Base-by-base conservation (phyloP, 805 yeast genomes). In the Zygoascus ofunaensis region DNA sequence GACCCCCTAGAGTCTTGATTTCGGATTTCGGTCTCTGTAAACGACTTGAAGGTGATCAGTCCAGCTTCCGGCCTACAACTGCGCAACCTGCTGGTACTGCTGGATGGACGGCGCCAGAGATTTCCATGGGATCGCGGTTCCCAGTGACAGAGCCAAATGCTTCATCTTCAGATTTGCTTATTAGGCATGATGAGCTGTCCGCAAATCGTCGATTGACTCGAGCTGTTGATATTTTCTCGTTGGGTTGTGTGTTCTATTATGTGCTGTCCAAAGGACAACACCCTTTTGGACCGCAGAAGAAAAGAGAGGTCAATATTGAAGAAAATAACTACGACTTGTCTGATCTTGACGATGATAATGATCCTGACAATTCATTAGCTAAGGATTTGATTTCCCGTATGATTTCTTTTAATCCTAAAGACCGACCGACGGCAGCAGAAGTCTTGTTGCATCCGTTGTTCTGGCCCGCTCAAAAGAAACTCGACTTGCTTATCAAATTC, bases 51-150 rank as follows among this genome's bases (percentile, higher is more conserved):
- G 77, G 80, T 14, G 97, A 87, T 54, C 96, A 92, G 62, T 83
- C 95, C 1, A 85, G 95, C 1, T 90, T 90, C 62, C 74, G 90
- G 49, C 95, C 96, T 0, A 90, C 95, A 0, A 81, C 92, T 0
- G 87, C 86, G 28, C 80, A 87, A 55, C 94, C 94, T 17, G 95
- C 97, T 0, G 98, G 98, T 1, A 92, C 98, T 0, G 77, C 92
- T 3, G 99, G 99, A 2, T 92, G 98, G 98, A 74, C 97, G 54
- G 97, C 99, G 0, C 98, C 98, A 0, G 98, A 92, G 56, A 57
- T 61, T 21, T 42, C 49, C 17, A 40, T 50, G 46, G 53, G 49
- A 5, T n/a, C 46, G 34, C 17, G 50, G 26, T 43, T 43, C 22
- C 47, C 44, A 5, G 33, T 33, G 17, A 20, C 39, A 5, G 26